A percentile compares a stretch with the other conserved stretches of the same genome.
These are phyloP conservation scores for Claviceps sp. DNA, from an alignment of 2,329 filamentous ascomycete genomes.

Conservation along the genomic window DNA sequence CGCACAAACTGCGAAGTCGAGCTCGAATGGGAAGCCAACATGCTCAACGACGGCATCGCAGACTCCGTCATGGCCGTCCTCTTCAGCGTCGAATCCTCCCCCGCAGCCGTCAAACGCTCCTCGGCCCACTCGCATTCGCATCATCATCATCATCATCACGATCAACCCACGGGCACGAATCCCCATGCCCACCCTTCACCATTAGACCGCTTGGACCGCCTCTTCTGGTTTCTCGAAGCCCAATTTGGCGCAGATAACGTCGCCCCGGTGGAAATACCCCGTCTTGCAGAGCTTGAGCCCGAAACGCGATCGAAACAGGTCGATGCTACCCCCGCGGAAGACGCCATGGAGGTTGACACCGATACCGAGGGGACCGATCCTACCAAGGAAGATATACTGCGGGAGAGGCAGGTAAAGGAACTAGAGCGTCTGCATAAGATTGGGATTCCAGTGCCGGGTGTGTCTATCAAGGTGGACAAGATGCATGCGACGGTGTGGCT, in stretches of 20 bases:
- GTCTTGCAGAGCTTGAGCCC: background rate
- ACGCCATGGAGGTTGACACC: constrained; percentile 1
- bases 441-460: constrained; percentile 80
- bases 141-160: background rate
- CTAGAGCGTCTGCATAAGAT: constrained; percentile 66
- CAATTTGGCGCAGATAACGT: constrained; percentile 85
- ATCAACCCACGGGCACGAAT: constrained; percentile 38
- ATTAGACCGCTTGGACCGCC: constrained; percentile 65
- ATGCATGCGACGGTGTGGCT: constrained; percentile 82
- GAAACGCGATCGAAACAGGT: background rate
- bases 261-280: constrained; percentile 54
- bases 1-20: constrained; percentile 67
- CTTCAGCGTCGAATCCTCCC: constrained; percentile 82
- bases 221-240: constrained; percentile 92
- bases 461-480: constrained; percentile 79
- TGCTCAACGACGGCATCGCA: constrained; percentile 95
- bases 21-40: constrained; percentile 94
- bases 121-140: constrained; percentile 19
- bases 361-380: background rate
- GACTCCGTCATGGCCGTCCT: constrained; percentile 91
- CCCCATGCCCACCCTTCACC: constrained; percentile 60
- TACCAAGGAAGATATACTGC: background rate
- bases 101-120: constrained; percentile 75
- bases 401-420: constrained; percentile 45
- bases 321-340: background rate